Base-by-base conservation (phyloP, 1,139 yeast species). In the Zygoascus meyerae region DNA sequence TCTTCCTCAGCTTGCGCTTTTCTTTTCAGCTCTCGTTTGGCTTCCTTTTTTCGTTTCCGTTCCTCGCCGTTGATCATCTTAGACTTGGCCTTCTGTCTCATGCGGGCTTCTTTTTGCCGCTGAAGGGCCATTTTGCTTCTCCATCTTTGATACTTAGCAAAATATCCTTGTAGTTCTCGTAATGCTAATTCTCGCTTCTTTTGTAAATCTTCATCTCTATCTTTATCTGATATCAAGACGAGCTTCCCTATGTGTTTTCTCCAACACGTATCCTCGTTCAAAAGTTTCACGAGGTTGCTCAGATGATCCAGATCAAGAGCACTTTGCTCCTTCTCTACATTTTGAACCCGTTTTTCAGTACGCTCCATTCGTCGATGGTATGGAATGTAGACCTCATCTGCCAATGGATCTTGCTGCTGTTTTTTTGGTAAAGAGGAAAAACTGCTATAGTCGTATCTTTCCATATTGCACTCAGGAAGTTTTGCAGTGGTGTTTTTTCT, bases 291-390 rank as follows among this genome's bases (percentile, higher is more conserved):
- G 1, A 38, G 12, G 38, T 64, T 59, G 44, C 63, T 70, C 59
- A 76, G 70, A 51, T 68, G 73, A 56, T 72, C 83, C 10, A 78
- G 71, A 48, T 81, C 86, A 16, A 69, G 62, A 44, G 70, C 62
- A 16, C 77, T 70, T 49, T 73, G 69, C 46, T 70, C 72, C 5
- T 78, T 63, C 56, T 85, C 95, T 17, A 74, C 69, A 51, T 75
- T 75, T 33, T 77, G 72, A 77, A 82, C 78, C 35, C 77, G 71
- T 47, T 73, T 73, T 59, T 85, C 95, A 49, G 81, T 83, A 46
- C 79, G 77, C 51, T 75, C 77, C 85, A 83, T 81, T 40, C 74
- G 69, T 39, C 74, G 71, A 60, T 83, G 90, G 56, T 79, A 81
- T 0, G 68, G 56, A 1, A 60, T 60, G 56, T 73, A 84, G 1